A percentile compares a stretch with the other conserved stretches of the same genome.
Evolutionary conservation across 1,139 yeast genomes (phyloP).

Genomic region (Spathaspora sp.): DNA sequence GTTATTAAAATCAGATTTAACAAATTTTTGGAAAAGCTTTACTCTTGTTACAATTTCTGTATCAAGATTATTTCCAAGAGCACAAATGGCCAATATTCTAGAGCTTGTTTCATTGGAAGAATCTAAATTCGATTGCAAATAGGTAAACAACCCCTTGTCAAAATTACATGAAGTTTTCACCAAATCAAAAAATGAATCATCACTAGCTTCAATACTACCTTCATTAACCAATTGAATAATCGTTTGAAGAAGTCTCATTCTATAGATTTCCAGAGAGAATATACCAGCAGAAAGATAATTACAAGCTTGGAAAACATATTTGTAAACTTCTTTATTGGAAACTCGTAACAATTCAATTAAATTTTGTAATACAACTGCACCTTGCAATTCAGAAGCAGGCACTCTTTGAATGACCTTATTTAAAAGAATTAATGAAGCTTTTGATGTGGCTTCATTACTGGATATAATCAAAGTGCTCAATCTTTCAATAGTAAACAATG

Average conservation of each 20-base stretch:
- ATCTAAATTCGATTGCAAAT: slow-evolving; percentile 15
- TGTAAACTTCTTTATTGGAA: slow-evolving; percentile 12
- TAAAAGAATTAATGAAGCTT: slow-evolving; percentile 25
- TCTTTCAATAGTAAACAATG: slow-evolving; percentile 18
- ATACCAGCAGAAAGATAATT: slow-evolving; percentile 7
- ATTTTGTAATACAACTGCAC: slow-evolving; percentile 6
- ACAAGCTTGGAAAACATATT: slow-evolving; percentile 13
- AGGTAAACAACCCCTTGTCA: slow-evolving; percentile 10
- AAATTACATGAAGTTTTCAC: slow-evolving; percentile 8
- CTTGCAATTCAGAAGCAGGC: slow-evolving; percentile 4
- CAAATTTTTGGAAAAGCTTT: slow-evolving; percentile 27
- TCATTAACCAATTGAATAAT: slow-evolving; percentile 14
- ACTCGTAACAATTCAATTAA: slow-evolving; percentile 14
- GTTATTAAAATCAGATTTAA: slow-evolving; percentile 17
- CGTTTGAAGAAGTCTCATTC: slow-evolving; percentile 6
- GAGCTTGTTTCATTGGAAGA: slow-evolving; percentile 24
- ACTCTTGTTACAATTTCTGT: slow-evolving; percentile 31
- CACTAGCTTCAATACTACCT: slow-evolving; percentile 11
- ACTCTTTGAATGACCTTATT: slow-evolving; percentile 13
- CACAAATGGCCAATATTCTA: slow-evolving; percentile 44
- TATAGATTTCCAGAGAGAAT: slow-evolving; percentile 4
- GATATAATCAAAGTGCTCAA: slow-evolving; percentile 23
- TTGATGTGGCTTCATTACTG: slow-evolving; percentile 26
- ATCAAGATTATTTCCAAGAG: slow-evolving; percentile 29
- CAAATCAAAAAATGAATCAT: slow-evolving; percentile 13